phyloP scores from a whole-genome alignment of 768 basidiomycete species.

The Hygrophoropsis aurantiaca region DNA sequence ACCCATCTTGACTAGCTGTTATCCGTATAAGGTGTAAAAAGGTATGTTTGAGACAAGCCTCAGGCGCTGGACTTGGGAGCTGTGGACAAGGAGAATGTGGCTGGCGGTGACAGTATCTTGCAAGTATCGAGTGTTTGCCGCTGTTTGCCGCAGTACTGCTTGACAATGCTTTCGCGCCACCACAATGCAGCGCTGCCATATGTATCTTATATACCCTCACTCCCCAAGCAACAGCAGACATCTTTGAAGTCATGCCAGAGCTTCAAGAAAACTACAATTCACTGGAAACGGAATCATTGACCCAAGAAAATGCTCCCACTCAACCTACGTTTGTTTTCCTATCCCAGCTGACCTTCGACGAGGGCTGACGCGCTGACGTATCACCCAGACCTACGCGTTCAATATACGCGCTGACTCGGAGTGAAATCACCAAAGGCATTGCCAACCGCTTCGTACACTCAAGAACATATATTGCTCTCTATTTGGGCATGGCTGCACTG shows the following conservation, averaged over 20 bases:
- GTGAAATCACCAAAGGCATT: slow-evolving; percentile 80
- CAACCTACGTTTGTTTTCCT: slow-evolving; percentile 28
- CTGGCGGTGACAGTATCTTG: slow-evolving; percentile 7
- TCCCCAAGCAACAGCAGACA: no score
- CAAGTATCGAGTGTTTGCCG: slow-evolving; percentile 25
- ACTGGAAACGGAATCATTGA: slow-evolving; percentile 38
- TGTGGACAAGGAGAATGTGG: slow-evolving; percentile 5
- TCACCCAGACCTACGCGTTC: slow-evolving; percentile 66
- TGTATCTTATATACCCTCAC: background rate
- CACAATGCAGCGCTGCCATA: background rate
- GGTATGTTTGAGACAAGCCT: slow-evolving; percentile 3
- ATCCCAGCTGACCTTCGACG: slow-evolving; percentile 10
- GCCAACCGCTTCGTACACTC: slow-evolving; percentile 92
- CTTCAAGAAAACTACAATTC: slow-evolving; percentile 24
- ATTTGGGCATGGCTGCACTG: slow-evolving; percentile 85
- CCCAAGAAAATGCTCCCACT: slow-evolving; percentile 17
- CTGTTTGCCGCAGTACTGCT: slow-evolving; percentile 23
- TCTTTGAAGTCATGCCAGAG: slow-evolving; percentile 34
- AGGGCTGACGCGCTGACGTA: slow-evolving; percentile 17
- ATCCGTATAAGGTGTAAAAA: slow-evolving; percentile 7
- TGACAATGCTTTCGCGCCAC: background rate
- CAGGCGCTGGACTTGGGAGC: slow-evolving; percentile 6
- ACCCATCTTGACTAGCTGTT: slow-evolving; percentile 76
- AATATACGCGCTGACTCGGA: slow-evolving; percentile 80
- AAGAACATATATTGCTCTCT: slow-evolving; percentile 81